A percentile compares a stretch with the other conserved stretches of the same genome.
Evolutionary conservation across 129 eudicot species (phyloP).

Genomic region (Smallanthus sonchifolius): DNA sequence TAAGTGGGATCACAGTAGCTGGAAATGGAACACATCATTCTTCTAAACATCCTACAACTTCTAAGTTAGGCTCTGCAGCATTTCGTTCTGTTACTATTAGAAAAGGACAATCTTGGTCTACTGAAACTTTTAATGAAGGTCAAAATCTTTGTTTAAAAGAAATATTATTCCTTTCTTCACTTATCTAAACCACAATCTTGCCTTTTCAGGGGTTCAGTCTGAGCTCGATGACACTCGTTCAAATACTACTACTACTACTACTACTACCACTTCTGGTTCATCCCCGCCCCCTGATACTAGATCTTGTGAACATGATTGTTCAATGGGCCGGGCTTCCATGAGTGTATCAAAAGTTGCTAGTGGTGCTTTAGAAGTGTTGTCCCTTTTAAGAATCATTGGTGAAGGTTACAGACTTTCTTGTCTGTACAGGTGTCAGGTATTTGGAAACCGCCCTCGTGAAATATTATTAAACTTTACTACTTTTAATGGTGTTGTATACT

Average conservation of each 20-base stretch:
- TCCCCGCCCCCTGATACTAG: slow-evolving; percentile 56
- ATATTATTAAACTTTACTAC: neutral
- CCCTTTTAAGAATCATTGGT: slow-evolving; percentile 66
- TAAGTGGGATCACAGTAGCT: slow-evolving; percentile 18
- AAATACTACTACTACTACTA: slow-evolving; percentile 31
- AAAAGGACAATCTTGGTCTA: slow-evolving; percentile 57
- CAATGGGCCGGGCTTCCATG: slow-evolving; percentile 22
- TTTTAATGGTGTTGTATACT: neutral
- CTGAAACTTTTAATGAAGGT: slow-evolving; percentile 75
- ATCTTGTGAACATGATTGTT: slow-evolving; percentile 57
- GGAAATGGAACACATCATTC: slow-evolving; percentile 64
- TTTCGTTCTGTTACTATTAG: slow-evolving; percentile 76
- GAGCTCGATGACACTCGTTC: slow-evolving; percentile 64
- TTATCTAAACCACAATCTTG: slow-evolving; percentile 2
- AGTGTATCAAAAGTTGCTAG: slow-evolving; percentile 43
- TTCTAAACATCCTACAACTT: slow-evolving; percentile 47
- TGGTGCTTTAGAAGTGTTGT: slow-evolving; percentile 68
- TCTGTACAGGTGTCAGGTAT: slow-evolving; percentile 82
- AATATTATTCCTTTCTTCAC: slow-evolving; percentile 2
- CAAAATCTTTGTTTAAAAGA: neutral
- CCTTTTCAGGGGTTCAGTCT: slow-evolving; percentile 41
- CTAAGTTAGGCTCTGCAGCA: slow-evolving; percentile 56
- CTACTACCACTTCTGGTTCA: slow-evolving; percentile 40
- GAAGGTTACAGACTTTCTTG: slow-evolving; percentile 94
- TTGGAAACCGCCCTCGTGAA: neutral